Percentiles rank a stretch among this genome's conserved stretches.
phyloP scores from a whole-genome alignment of 2,329 filamentous ascomycete genomes.

The Microcyclospora pomicola region DNA sequence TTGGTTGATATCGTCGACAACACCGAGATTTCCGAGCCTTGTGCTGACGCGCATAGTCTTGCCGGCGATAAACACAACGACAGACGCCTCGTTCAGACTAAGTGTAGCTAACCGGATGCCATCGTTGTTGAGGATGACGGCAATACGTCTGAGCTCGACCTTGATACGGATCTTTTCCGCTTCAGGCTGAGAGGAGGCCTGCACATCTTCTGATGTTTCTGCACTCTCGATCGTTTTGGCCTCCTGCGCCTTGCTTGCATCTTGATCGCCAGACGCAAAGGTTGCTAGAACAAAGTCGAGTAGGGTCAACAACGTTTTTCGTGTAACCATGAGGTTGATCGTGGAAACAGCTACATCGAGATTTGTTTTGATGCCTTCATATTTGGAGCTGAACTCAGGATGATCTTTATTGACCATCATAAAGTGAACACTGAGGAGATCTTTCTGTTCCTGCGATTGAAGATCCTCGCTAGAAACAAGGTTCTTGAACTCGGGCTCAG shows the following conservation, averaged over 20 bases:
- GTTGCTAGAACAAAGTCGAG: slow-evolving; percentile 89
- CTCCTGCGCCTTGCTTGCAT: slow-evolving; percentile 7
- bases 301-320: slow-evolving; percentile 80
- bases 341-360: slow-evolving; percentile 84
- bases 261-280: slow-evolving; percentile 44
- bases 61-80: slow-evolving; percentile 75
- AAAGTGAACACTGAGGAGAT: slow-evolving; percentile 80
- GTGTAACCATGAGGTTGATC: slow-evolving; percentile 88
- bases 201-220: slow-evolving; percentile 21
- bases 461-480: slow-evolving; percentile 85
- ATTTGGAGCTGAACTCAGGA: slow-evolving; percentile 82
- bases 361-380: slow-evolving; percentile 88
- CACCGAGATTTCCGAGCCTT: slow-evolving; percentile 70
- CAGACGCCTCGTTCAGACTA: slow-evolving; percentile 81
- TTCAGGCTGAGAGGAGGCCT: slow-evolving; percentile 20
- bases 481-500: slow-evolving; percentile 82
- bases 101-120: slow-evolving; percentile 87
- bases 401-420: slow-evolving; percentile 79
- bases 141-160: slow-evolving; percentile 82
- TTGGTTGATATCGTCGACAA: slow-evolving; percentile 88
- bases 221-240: slow-evolving; percentile 12
- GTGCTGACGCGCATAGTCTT: slow-evolving; percentile 79
- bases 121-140: slow-evolving; percentile 92
- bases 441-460: slow-evolving; percentile 54
- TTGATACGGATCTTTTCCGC: slow-evolving; percentile 79